phyloP scores from a whole-genome alignment of 371 early-diverging fungal species.

The Mortierella polycephala region DNA sequence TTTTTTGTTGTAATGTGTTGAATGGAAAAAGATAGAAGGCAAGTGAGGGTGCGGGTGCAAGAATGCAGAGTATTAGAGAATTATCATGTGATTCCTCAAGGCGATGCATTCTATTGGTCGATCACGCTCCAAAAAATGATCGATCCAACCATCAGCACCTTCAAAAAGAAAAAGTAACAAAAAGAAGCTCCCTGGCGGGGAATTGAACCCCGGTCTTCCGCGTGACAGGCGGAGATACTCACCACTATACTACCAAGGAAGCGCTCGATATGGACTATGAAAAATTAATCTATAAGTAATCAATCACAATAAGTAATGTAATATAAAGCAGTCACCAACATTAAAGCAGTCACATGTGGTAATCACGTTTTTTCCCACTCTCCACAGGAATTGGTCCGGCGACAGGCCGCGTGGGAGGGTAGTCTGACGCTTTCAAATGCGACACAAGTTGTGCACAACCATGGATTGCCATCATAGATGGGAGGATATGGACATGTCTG shows the following conservation, averaged over 20 bases:
- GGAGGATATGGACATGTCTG: too few relatives aligned
- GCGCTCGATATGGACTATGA: neutral
- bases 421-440: too few relatives aligned
- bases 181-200: slow-evolving; percentile 9
- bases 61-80: neutral
- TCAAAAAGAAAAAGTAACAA: neutral
- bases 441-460: too few relatives aligned
- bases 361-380: too few relatives aligned
- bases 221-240: slow-evolving; percentile 28
- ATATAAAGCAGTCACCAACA: too few relatives aligned
- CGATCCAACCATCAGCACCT: neutral
- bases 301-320: too few relatives aligned
- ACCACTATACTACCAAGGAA: slow-evolving; percentile 26
- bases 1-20: neutral
- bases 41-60: neutral
- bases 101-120: neutral
- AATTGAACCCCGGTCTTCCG: slow-evolving; percentile 20
- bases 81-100: too few relatives aligned
- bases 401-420: too few relatives aligned
- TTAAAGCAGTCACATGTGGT: too few relatives aligned
- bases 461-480: too few relatives aligned
- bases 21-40: neutral
- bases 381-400: too few relatives aligned
- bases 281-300: neutral
- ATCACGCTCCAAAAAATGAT: neutral